phyloP scores from a whole-genome alignment of 75 land plant genomes.

The Picea sitchensis region DNA sequence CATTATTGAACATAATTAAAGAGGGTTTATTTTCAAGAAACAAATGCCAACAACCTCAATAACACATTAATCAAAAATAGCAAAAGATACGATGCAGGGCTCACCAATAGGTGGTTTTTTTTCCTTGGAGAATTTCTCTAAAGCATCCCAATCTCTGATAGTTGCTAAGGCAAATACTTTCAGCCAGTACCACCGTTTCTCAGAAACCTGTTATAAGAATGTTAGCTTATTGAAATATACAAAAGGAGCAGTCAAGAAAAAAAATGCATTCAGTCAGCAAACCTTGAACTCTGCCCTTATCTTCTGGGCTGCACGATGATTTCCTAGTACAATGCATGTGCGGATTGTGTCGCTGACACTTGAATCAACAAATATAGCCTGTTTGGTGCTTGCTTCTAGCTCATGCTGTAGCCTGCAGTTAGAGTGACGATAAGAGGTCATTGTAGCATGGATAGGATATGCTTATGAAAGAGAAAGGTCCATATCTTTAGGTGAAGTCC shows the following conservation, averaged over 20 bases:
- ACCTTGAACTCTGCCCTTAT: slow-evolving; percentile 93
- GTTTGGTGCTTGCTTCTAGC: slow-evolving; percentile 84
- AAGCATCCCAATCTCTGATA: slow-evolving; percentile 86
- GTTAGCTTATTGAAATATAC: slow-evolving; percentile 5
- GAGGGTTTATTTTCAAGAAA: background rate
- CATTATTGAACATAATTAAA: background rate
- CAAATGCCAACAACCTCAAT: background rate
- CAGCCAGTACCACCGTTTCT: slow-evolving; percentile 99
- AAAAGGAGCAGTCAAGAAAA: background rate
- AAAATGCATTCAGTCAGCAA: background rate
- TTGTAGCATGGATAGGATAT: background rate
- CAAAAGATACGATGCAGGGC: background rate
- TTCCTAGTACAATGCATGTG: slow-evolving; percentile 93
- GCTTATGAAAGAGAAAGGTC: background rate
- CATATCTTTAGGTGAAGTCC: background rate
- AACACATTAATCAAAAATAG: background rate
- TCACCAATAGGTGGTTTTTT: slow-evolving; percentile 93
- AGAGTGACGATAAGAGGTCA: background rate
- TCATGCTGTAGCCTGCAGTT: slow-evolving; percentile 81
- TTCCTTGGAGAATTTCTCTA: slow-evolving; percentile 96
- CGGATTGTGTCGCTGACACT: slow-evolving; percentile 99
- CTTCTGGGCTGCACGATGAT: slow-evolving; percentile 76
- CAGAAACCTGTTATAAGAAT: slow-evolving; percentile 74
- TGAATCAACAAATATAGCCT: slow-evolving; percentile 93
- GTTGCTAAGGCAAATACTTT: slow-evolving; percentile 95